phyloP scores from a whole-genome alignment of 768 basidiomycete genomes.

The Polyporus arcularius region DNA sequence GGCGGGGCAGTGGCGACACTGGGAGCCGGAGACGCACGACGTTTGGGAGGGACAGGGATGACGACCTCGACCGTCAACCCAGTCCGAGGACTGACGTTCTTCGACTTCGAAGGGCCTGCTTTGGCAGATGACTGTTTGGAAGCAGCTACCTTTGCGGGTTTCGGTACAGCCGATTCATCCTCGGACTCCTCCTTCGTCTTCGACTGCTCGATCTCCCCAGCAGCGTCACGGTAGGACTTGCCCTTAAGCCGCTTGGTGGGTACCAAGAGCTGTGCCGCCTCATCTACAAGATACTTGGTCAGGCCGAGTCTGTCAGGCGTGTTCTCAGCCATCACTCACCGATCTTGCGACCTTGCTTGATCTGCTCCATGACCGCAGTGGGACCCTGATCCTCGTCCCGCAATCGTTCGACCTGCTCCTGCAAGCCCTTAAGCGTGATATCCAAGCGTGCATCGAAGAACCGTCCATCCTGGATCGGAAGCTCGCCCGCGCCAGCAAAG shows the following conservation, averaged over 20 bases:
- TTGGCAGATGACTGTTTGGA: neutral
- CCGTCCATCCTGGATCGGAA: slow-evolving; percentile 80
- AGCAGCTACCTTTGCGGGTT: neutral
- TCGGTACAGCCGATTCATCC: neutral
- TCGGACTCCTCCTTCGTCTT: slow-evolving; percentile 4
- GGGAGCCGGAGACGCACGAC: slow-evolving; percentile 22
- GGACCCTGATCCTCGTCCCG: slow-evolving; percentile 66
- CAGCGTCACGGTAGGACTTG: slow-evolving; percentile 68
- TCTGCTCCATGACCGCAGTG: slow-evolving; percentile 58
- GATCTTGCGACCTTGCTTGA: slow-evolving; percentile 60
- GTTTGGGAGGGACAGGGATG: slow-evolving; percentile 37
- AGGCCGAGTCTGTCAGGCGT: neutral
- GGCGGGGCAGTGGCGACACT: slow-evolving; percentile 34
- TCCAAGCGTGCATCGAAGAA: slow-evolving; percentile 88
- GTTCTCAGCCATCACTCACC: slow-evolving; percentile 41
- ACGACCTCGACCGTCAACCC: slow-evolving; percentile 60
- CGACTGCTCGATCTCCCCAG: slow-evolving; percentile 31
- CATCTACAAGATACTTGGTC: slow-evolving; percentile 43
- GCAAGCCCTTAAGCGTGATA: slow-evolving; percentile 55
- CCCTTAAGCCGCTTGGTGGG: slow-evolving; percentile 74
- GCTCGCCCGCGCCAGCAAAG: slow-evolving; percentile 64
- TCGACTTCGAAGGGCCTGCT: neutral
- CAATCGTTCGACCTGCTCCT: slow-evolving; percentile 68
- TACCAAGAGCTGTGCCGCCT: slow-evolving; percentile 46
- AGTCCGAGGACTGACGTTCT: slow-evolving; percentile 12